Base-by-base conservation (phyloP, 768 basidiomycete genomes). In the Termitomyces eurrhizus region DNA sequence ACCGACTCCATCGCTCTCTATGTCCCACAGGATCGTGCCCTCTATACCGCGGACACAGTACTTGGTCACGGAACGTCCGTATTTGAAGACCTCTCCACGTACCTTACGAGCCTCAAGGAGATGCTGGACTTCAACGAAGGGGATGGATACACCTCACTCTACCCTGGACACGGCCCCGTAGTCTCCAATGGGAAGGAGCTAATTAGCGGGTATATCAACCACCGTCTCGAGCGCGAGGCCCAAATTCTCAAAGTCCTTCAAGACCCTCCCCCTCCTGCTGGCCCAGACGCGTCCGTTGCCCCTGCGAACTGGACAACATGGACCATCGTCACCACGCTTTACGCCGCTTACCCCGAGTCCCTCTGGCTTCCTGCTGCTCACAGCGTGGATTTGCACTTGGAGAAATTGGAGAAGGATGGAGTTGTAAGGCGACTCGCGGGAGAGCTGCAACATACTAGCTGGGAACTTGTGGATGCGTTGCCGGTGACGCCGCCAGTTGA, bases 31-130 rank as follows among this genome's bases (percentile, higher is more conserved):
- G 92, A 95, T 66, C 75, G 77, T 29, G 87, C 86, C 0, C 80
- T 98, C 16, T 95, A 95, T 76, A 95, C 93, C 0, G 92, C 90
- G 0, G 96, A 98, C 74, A 92, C 88, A 5, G 84, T 98, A 7
- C 83, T 98, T 35, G 96, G 96, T 0, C 86, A 94, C 63, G 94
- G 95, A 8, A 93, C 93, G 0, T 81, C 95, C 3, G 86, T 95
- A 5, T 97, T 98, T 70, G 89, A 91, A 65, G 90, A 96, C 66
- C 83, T 98, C 14, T 75, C 79, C 0, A 67, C 80, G 5, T 97
- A 95, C 67, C 72, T 95, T 24, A 62, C 75, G 5, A 88, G 86
- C 60, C 80, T 96, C 48, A 78, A 77, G 46, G 79, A 72, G 64
- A 80, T 93, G 74, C 74, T 86, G 18, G 68, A 71, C n/a, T 80